Evolutionary conservation across 495 filamentous ascomycete species (phyloP).

Genomic region (Neurospora sp.): DNA sequence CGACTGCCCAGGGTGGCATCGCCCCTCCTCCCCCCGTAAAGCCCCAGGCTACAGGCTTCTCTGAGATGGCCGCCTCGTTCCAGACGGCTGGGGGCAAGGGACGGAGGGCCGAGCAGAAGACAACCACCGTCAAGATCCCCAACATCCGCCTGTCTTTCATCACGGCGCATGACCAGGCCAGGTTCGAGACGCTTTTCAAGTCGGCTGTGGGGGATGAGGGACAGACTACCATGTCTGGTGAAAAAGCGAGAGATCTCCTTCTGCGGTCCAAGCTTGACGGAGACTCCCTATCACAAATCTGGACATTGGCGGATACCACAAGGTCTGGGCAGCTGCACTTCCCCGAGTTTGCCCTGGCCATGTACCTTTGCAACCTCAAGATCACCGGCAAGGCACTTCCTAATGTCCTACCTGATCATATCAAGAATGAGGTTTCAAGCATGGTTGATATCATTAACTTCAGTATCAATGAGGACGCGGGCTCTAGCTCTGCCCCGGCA

Average conservation of each 20-base stretch:
- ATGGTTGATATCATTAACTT: conserved; percentile 99
- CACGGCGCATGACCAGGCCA: conserved; percentile 88
- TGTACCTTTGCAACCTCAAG: conserved; percentile 97
- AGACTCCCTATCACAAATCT: conserved; percentile 75
- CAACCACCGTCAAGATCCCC: conserved; percentile 58
- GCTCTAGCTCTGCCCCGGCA: conserved; percentile 28
- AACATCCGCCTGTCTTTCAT: conserved; percentile 93
- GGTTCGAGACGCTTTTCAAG: conserved; percentile 97
- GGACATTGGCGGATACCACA: conserved; percentile 94
- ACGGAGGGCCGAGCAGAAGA: conserved; percentile 30
- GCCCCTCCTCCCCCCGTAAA: conserved; percentile 40
- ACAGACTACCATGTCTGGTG: conserved; percentile 80
- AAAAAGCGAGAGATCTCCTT: conserved; percentile 81
- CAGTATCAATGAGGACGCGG: conserved; percentile 68
- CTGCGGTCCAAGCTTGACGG: conserved; percentile 80
- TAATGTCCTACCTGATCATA: conserved; percentile 61
- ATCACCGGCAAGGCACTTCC: conserved; percentile 80
- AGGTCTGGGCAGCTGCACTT: conserved; percentile 94
- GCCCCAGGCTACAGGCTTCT: conserved; percentile 65
- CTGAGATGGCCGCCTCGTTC: conserved; percentile 81
- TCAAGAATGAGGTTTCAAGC: conserved; percentile 94
- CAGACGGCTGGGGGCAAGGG: conserved; percentile 43
- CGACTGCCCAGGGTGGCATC: conserved; percentile 20
- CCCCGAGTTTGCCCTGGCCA: conserved; percentile 93
- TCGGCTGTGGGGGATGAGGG: conserved; percentile 69